Base-by-base conservation (phyloP, 805 yeast genomes). In the Saccharomycopsis olivae region DNA sequence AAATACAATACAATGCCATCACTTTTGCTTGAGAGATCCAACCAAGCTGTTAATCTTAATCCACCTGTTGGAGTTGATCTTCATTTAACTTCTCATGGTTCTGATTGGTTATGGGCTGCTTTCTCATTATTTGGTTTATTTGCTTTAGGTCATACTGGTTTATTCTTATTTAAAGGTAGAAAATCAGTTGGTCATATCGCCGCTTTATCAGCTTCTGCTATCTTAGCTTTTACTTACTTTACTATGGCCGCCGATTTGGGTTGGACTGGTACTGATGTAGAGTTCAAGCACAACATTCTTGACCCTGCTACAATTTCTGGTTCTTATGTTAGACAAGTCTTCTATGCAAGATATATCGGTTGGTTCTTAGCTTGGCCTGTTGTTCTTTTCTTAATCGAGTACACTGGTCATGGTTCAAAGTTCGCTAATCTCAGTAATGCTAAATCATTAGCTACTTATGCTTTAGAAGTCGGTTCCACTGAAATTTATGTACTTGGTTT, bases 81-180 rank as follows among this genome's bases (percentile, higher is more conserved):
- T 52, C 68, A 67, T 40, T 44, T 77, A 25, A 75, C 80, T 10
- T 46, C 53, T 11, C 73, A 69, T 50, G 83, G 85, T 53, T 74
- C 81, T 6, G 72, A 71, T 54, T 77, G 81, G 82, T 62, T 71
- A 48, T 77, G 82, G 82, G 69, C 83, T 1, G 77, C 61, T 11
- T 75, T 77, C 51, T 54, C 71, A 3, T 38, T 73, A 29, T 68
- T 73, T 49, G 61, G 62, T 15, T 35, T 64, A 1, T 52, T 64
- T n/a, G 52, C 72, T 3, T 20, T 65, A 3, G 38, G 38, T 20
- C 57, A 57, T 43, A 46, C 50, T 8, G 41, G 33, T 3, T 42
- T 49, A 31, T 43, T 52, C 29, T 56, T 63, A 45, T 57, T 41
- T 47, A 59, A 59, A 35, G 51, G 59, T 32, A 62, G 57, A 48